Evolutionary conservation across 2,329 filamentous ascomycete species (phyloP), one percentile per base, ranked within the genome.

Genomic region (Pyricularia sp.): DNA sequence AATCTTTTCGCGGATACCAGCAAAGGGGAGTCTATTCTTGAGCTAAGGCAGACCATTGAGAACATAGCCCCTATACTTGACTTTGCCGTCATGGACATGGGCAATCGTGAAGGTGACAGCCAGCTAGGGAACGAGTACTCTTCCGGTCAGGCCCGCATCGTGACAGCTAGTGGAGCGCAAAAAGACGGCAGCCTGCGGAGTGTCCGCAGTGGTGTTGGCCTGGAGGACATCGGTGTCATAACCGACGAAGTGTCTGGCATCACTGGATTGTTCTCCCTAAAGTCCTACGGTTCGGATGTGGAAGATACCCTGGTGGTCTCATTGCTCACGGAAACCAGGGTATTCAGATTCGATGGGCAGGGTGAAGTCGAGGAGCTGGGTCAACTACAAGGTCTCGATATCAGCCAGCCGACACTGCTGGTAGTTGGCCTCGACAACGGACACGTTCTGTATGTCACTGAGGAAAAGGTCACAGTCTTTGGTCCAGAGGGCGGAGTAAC

Each of bases 1-100:
- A 81, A 83, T 64, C 28, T 59, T 28, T 59, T 59, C 28, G 22
- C 55, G 55, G 55, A 59, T 59, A 12, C 24, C 26, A 19, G 3
- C 55, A 59, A 59, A 19, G 55, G 22, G 26, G 24, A 59, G 55
- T 30, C 53, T 13, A 28, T 57, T 9, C 79, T 88, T 35, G 80
- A 87, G 62, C 75, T 93, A 4, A 74, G 94, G 10, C 91, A 96
- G 72, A 88, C 85, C 0, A 81, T 96, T 65, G 79, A 84, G 3
- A 99, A 96, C 72, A 91, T 97, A 70, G 92, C 90, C 0, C 94
- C 94, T 0, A 80, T 99, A 57, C 78, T 97, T 53, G 94, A 99
- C 73, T 97, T 99, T 70, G 88, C 90, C 0, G 86, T 99, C 19
- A 96, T 97, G 91, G 94, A 97, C 71, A 89, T 97, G 82, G 93